Evolutionary conservation across 163 green algal genomes (phyloP).

Genomic region (Prototheca wickerhamii): DNA sequence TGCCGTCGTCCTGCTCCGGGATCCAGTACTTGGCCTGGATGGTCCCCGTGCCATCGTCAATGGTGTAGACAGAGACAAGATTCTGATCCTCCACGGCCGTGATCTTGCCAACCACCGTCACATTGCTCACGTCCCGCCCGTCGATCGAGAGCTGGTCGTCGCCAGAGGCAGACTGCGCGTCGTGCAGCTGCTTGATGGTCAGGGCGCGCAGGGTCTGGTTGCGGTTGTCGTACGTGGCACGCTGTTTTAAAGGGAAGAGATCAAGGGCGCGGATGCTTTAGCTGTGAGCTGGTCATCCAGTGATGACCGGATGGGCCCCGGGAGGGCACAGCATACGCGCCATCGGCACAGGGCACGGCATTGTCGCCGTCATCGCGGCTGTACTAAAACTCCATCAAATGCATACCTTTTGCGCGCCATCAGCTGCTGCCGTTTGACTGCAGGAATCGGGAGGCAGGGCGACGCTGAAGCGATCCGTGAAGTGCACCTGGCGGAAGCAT

Average conservation of each 20-base stretch:
- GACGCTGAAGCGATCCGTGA: background rate
- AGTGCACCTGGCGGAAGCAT: background rate
- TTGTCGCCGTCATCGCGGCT: background rate
- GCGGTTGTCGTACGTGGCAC: slow-evolving; percentile 16
- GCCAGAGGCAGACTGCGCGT: slow-evolving; percentile 8
- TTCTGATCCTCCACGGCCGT: slow-evolving; percentile 33
- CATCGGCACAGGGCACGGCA: background rate
- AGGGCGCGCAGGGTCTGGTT: slow-evolving; percentile 44
- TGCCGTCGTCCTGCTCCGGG: slow-evolving; percentile 29
- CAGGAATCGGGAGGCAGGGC: background rate
- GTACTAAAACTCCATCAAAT: background rate
- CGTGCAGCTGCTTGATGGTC: slow-evolving; percentile 53
- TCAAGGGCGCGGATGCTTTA: background rate
- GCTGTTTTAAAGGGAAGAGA: too few relatives aligned
- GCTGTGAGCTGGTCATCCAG: background rate
- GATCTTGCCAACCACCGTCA: slow-evolving; percentile 64
- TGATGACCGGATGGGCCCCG: background rate
- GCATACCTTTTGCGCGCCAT: slow-evolving; percentile 11
- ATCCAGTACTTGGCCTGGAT: slow-evolving; percentile 50
- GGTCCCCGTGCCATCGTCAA: slow-evolving; percentile 64
- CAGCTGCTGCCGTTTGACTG: background rate
- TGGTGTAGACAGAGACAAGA: slow-evolving; percentile 29
- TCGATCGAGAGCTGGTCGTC: slow-evolving; percentile 21
- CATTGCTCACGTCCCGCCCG: slow-evolving; percentile 31
- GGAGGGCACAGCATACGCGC: too few relatives aligned